Evolutionary conservation across 1,284 basidiomycete genomes (phyloP).

Genomic region (Ustilago curta): DNA sequence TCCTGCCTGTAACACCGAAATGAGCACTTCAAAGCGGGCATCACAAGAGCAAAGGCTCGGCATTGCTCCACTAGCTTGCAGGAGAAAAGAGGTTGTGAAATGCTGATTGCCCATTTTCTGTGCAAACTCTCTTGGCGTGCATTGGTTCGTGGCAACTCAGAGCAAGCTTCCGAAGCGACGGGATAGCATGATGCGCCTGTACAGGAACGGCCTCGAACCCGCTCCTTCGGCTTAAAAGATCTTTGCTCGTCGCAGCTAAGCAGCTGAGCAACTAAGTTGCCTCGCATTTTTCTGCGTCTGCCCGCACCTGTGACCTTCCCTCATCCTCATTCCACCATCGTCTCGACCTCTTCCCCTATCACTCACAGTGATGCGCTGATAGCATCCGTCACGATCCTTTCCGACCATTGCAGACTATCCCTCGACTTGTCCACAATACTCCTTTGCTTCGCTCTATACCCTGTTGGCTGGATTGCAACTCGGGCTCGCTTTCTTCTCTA

Average conservation of each 20-base stretch:
- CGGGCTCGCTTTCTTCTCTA: too few species aligned
- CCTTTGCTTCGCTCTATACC: conserved; percentile 16
- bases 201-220: too few species aligned
- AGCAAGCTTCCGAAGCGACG: conserved; percentile 3
- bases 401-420: not conserved
- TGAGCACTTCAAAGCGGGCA: not conserved
- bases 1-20: not conserved
- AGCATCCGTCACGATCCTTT: not conserved
- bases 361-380: conserved; percentile 4
- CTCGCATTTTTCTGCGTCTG: too few species aligned
- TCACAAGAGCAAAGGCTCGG: conserved; percentile 2
- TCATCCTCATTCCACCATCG: not conserved
- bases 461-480: not conserved
- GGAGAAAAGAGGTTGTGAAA: too few species aligned
- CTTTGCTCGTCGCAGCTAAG: too few species aligned
- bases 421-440: conserved; percentile 1
- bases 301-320: not conserved
- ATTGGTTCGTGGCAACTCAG: not conserved
- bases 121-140: conserved; percentile 2
- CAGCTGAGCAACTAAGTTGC: too few species aligned
- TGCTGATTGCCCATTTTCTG: not conserved
- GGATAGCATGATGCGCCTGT: not conserved
- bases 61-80: not conserved
- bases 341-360: not conserved
- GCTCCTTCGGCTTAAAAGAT: not conserved